Percentiles rank a stretch among this genome's conserved stretches.
Conservation (phyloP, 1,284 basidiomycete species). For the Sporisorium reilianum region DNA sequence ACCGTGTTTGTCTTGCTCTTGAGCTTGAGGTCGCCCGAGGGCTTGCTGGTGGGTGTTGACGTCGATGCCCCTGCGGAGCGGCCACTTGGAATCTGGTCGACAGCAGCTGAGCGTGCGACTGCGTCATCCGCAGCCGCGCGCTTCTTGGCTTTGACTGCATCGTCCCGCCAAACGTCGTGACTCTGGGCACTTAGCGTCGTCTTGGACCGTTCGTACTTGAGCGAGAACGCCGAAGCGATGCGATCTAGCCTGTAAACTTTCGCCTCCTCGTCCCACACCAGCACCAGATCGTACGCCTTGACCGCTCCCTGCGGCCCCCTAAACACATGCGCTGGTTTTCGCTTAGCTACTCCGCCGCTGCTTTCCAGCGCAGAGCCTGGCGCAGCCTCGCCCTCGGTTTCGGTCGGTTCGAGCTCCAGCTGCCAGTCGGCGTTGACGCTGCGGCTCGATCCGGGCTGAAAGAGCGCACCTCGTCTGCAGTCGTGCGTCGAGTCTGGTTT, state of each 20-base stretch:
- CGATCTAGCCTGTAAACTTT: constrained; percentile 29
- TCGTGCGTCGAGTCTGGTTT: constrained; percentile 45
- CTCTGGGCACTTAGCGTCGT: constrained; percentile 27
- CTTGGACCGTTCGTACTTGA: constrained; percentile 46
- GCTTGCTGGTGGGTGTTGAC: background rate
- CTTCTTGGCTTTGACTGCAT: constrained; percentile 11
- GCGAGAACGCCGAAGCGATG: constrained; percentile 33
- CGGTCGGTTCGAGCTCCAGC: constrained; percentile 37
- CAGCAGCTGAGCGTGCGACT: background rate
- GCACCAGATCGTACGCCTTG: constrained; percentile 36
- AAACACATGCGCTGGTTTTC: constrained; percentile 38
- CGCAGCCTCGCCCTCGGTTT: background rate
- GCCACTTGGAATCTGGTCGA: background rate
- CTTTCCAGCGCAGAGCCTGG: background rate
- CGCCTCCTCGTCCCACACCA: constrained; percentile 31
- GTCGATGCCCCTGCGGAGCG: background rate
- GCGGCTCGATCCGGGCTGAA: constrained; percentile 13
- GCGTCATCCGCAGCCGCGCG: background rate
- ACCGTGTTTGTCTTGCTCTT: constrained; percentile 15
- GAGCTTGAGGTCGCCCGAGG: constrained; percentile 12
- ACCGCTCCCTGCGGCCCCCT: constrained; percentile 32
- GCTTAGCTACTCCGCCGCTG: background rate
- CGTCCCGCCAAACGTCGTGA: constrained; percentile 14
- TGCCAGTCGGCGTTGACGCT: constrained; percentile 38
- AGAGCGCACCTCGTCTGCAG: constrained; percentile 34